Base-by-base conservation (phyloP, 352 stramenopile species). In the Globisporangium iwayamae region DNA sequence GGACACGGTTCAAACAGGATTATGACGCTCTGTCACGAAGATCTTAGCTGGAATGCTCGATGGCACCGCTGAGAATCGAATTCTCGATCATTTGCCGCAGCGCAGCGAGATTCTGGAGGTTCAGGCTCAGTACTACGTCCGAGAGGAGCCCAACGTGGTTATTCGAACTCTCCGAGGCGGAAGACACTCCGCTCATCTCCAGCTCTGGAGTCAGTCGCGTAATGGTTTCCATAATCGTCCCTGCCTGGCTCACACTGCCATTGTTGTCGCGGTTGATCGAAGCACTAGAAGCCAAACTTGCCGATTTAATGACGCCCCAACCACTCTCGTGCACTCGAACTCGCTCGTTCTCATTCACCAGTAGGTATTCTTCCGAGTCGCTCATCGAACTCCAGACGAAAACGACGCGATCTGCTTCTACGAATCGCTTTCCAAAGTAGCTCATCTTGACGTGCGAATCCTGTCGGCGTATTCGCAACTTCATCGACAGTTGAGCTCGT, bases 81-180 rank as follows among this genome's bases (percentile, higher is more conserved):
- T 62, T 62, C 52, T 62, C 61, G 30, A 66, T 11, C 39, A 56
- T 54, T n/a, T 61, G 61, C 8, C 36, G 61, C 61, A 66, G 45
- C 6, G 13, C 41, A 11, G 51, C 20, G 7, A 61, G n/a, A 32
- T 66, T 66, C 61, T 61, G 18, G 11, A 36, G 39, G 43, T 56
- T 61, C 11, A 30, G 48, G 8, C 51, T 48, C 9, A 66, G 32
- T 1, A 52, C 25, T 1, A 61, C 7, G 48, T 66, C 52, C 4
- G 61, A 61, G 61, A 66, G 39, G 16, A 54, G 39, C 0, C 61
- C 61, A 9, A 61, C 41, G 2, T 57, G 45, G 25, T 43, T 32
- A 2, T 14, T 56, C 30, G 18, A 18, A 16, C 8, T n/a, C 32
- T n/a, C 14, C 3, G 16, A 39, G 7, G 4, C 11, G 1, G 20